Conservation (phyloP, 192 early-diverging fungal species). For the Dissophora globulifera region DNA sequence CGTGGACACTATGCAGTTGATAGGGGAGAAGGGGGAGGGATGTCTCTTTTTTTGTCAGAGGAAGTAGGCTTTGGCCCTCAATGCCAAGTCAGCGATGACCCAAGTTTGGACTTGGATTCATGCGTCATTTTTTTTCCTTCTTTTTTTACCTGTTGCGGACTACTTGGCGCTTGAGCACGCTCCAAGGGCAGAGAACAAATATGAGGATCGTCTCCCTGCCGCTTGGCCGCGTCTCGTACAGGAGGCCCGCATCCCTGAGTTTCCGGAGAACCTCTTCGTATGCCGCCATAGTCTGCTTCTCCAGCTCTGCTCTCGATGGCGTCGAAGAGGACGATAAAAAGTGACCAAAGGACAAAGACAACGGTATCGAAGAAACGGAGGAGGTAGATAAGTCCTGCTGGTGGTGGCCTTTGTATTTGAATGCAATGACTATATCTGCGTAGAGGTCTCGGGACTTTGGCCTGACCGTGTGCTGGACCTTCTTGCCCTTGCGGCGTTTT, state of each 20-base stretch:
- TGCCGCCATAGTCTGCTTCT: conserved; percentile 47
- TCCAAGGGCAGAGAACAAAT: conserved; percentile 72
- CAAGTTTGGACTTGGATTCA: too few relatives aligned
- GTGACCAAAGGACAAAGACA: too few relatives aligned
- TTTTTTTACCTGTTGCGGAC: conserved; percentile 52
- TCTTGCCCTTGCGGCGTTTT: not conserved
- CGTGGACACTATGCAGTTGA: conserved; percentile 72
- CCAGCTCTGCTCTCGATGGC: conserved; percentile 15
- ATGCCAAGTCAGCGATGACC: not conserved
- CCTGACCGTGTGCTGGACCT: not conserved
- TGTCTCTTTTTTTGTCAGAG: too few relatives aligned
- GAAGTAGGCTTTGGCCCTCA: too few relatives aligned
- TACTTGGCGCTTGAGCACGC: conserved; percentile 59
- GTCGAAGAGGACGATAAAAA: not conserved
- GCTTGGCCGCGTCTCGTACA: conserved; percentile 69
- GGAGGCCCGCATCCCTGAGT: conserved; percentile 67
- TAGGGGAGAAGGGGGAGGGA: too few relatives aligned
- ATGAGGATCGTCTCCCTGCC: conserved; percentile 64
- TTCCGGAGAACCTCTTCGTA: conserved; percentile 65
- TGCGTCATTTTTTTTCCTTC: too few relatives aligned
- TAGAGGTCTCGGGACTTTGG: conserved; percentile 13
- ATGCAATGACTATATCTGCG: conserved; percentile 57
- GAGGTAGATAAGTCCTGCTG: too few relatives aligned
- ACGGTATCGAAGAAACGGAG: too few relatives aligned
- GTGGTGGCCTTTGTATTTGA: conserved; percentile 38